phyloP scores from a whole-genome alignment of 106 monocot genomes.

The Acanthochlamys bracteata region DNA sequence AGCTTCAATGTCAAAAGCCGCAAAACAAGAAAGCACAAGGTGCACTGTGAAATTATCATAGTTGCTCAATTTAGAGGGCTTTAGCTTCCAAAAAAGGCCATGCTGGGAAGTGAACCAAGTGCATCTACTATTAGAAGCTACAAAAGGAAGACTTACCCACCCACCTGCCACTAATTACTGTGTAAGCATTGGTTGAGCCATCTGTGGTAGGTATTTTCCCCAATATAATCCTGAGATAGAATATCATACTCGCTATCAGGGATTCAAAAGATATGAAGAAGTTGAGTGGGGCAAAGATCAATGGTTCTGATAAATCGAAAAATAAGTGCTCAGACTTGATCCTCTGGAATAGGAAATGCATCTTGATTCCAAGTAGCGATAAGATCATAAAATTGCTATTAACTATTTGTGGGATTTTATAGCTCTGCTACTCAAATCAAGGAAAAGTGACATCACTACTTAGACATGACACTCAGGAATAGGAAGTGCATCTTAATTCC shows the following conservation, averaged over 20 bases:
- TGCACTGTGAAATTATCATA: too few species aligned
- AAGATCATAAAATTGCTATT: neutral
- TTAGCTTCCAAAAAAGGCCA: too few species aligned
- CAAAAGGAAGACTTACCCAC: conserved; percentile 51
- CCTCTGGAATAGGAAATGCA: neutral
- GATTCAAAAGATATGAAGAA: conserved; percentile 3
- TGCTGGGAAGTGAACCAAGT: too few species aligned
- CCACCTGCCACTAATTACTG: conserved; percentile 77
- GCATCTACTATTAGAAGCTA: too few species aligned
- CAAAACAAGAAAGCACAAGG: too few species aligned
- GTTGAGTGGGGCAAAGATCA: conserved; percentile 16
- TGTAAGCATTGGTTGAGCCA: conserved; percentile 79
- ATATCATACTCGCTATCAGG: conserved; percentile 54
- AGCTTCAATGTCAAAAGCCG: too few species aligned
- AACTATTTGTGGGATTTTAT: too few species aligned
- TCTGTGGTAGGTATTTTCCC: conserved; percentile 78
- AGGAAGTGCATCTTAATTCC: neutral
- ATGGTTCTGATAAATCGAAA: neutral
- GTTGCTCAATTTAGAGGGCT: too few species aligned
- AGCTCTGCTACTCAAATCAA: too few species aligned
- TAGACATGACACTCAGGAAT: neutral
- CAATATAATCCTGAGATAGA: conserved; percentile 79
- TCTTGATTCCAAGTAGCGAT: neutral
- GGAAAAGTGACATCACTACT: too few species aligned
- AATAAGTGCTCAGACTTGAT: conserved; percentile 1